phyloP scores from a whole-genome alignment of 305 asterid species.

The Nicotiana rustica region DNA sequence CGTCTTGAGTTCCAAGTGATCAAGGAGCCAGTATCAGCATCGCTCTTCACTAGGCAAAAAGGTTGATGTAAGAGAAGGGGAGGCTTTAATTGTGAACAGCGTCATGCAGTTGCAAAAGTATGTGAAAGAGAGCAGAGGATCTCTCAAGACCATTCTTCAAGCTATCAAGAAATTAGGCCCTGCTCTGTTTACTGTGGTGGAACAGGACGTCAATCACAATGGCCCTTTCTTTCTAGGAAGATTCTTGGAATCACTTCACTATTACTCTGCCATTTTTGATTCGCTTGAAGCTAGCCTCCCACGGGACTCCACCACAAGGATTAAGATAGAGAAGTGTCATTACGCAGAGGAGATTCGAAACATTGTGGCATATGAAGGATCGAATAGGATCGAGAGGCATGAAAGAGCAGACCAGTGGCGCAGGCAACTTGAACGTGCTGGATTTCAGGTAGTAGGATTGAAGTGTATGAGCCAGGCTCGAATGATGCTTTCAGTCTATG shows the following conservation, averaged over 20 bases:
- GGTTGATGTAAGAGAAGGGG: slow-evolving; percentile 50
- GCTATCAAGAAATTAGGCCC: slow-evolving; percentile 60
- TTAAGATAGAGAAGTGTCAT: slow-evolving; percentile 57
- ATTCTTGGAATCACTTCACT: slow-evolving; percentile 68
- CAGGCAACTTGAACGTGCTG: slow-evolving; percentile 64
- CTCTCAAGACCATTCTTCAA: slow-evolving; percentile 59
- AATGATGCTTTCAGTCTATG: slow-evolving; percentile 51
- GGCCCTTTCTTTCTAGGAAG: slow-evolving; percentile 74
- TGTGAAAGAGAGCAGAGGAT: slow-evolving; percentile 65
- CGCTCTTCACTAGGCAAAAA: slow-evolving; percentile 51
- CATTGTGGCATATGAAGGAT: slow-evolving; percentile 65
- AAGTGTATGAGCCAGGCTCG: no score
- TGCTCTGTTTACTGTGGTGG: slow-evolving; percentile 55
- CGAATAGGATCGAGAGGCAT: slow-evolving; percentile 63
- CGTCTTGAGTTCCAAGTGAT: slow-evolving; percentile 46
- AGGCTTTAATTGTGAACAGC: slow-evolving; percentile 57
- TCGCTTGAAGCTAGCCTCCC: slow-evolving; percentile 61
- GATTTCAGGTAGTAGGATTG: slow-evolving; percentile 56
- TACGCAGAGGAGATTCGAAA: slow-evolving; percentile 62
- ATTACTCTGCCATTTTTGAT: slow-evolving; percentile 70
- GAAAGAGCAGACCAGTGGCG: slow-evolving; percentile 78
- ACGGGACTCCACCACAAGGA: slow-evolving; percentile 46
- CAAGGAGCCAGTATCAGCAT: slow-evolving; percentile 45
- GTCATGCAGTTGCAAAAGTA: slow-evolving; percentile 62
- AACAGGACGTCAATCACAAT: slow-evolving; percentile 76